Evolutionary conservation across 345 rosid species (phyloP), one percentile per base, ranked within the genome.

Genomic region (Moringa oleifera): DNA sequence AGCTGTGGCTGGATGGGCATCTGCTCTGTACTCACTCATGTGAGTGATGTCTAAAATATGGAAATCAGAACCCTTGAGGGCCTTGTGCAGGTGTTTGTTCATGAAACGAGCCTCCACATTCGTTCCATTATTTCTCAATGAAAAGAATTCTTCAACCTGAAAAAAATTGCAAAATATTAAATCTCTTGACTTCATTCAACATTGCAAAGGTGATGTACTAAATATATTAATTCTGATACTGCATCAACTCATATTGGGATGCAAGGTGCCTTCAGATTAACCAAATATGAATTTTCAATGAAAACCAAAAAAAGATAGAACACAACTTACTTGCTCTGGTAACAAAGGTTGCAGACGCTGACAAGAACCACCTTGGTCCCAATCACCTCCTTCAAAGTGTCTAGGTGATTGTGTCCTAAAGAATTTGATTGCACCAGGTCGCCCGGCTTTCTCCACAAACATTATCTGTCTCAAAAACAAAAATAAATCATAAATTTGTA

Each of bases 341-440:
- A 57, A 67, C 68, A 90, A 61, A 59, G 96, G 96, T 59, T 76
- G 70, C 15, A 33, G 60, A 11, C 79, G 84, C 20, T 73, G 75
- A 69, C 99, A 94, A 70, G 90, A 86, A 77, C 99, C 97, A 58
- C 97, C 97, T 69, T 88, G 90, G 83, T 88, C 77, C 97, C 99
- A 94, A 46, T 94, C 95, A 70, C 99, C 99, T 67, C 99, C 92
- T 80, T 94, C 99, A 73, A 93, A 93, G 79, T 93, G 99, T 69
- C 99, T 78, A 0, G 99, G 96, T 47, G 97, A 90, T 73, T 86
- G 95, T 7, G 96, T 80, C 24, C 92, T 78, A 62, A 90, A 90
- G 76, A 88, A 66, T 56, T 75, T 81, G 50, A 88, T 77, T 2
- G 81, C 73, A 18, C 79, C 77, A 0, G 73, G 75, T 58, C 62